Base-by-base conservation (phyloP, 805 yeast species). In the Cyberlindnera sargentensis region DNA sequence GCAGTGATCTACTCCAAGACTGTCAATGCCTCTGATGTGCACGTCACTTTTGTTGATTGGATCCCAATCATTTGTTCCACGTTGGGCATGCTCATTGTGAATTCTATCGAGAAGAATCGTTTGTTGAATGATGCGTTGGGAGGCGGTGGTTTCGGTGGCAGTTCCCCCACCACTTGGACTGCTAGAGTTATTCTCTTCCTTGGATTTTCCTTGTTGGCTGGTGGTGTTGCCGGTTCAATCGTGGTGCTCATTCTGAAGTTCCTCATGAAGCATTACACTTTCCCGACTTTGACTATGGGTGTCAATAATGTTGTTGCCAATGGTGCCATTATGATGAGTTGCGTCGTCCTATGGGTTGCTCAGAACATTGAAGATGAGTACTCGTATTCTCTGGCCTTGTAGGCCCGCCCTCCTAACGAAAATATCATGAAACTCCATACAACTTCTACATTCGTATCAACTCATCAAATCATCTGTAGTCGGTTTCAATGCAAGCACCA, bases 331-430 rank as follows among this genome's bases (percentile, higher is more conserved):
- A 84, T 91, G 88, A 66, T 87, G 54, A 88, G 97, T 68, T 90
- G 97, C 64, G 78, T 87, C 38, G 72, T 82, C 7, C 68, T 93
- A 55, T 93, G 99, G 99, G 69, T 91, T 42, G 88, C 96, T 24
- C 98, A 91, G 62, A 93, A 89, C 62, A 82, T 89, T 46, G 97
- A 93, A 63, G 98, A 93, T 59, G 98, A 91, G 64, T 91, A 90
- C 65, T 84, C 95, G 49, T 91, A 93, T 62, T 84, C 95, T 37
- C 75, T 90, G 61, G 89, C 95, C 29, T 68, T 87, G 53, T 86
- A 30, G 5, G 20, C 20, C 20, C 20, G 20, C 20, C 20, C 20
- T 15, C 20, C 20, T 15, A 15, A 15, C 2, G 20, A 15, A 15
- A 15, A 15, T 15, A 15, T 15, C 20, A 15, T 15, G 20, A 15